These are phyloP conservation scores for Anisodus tanguticus DNA, from an alignment of 257 asterid species.

Conservation along the genomic window DNA sequence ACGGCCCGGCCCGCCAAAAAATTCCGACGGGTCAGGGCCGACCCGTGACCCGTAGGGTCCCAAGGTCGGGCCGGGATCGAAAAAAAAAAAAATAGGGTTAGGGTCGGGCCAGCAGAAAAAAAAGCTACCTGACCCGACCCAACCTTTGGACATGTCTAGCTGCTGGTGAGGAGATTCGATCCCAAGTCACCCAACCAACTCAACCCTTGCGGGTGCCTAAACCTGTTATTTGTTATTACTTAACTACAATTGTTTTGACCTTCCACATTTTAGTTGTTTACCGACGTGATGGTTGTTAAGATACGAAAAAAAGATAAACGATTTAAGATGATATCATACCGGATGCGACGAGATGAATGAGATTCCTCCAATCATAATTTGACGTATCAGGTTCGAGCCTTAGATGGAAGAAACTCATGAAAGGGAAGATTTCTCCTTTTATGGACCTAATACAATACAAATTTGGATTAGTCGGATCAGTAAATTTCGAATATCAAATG, in stretches of 20 bases:
- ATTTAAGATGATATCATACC: background rate
- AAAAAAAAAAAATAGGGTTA: no score
- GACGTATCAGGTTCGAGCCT: background rate
- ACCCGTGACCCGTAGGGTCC: no score
- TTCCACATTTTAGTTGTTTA: background rate
- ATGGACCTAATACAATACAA: background rate
- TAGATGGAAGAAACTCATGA: background rate
- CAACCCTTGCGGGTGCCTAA: no score
- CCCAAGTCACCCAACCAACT: no score
- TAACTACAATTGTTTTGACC: background rate
- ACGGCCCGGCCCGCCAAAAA: no score
- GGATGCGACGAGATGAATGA: background rate
- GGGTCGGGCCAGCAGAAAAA: no score
- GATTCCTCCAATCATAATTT: background rate
- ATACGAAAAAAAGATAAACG: background rate
- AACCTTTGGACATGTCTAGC: no score
- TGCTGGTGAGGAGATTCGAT: no score
- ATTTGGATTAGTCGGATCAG: background rate
- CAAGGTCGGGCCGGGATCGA: no score
- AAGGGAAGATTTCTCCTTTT: background rate
- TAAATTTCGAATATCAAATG: background rate
- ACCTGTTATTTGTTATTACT: background rate
- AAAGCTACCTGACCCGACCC: no score
- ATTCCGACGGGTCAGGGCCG: no score
- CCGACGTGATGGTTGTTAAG: background rate